These are phyloP conservation scores for Saprolegnia diclina DNA, from an alignment of 352 stramenopile species.

Conservation along the genomic window DNA sequence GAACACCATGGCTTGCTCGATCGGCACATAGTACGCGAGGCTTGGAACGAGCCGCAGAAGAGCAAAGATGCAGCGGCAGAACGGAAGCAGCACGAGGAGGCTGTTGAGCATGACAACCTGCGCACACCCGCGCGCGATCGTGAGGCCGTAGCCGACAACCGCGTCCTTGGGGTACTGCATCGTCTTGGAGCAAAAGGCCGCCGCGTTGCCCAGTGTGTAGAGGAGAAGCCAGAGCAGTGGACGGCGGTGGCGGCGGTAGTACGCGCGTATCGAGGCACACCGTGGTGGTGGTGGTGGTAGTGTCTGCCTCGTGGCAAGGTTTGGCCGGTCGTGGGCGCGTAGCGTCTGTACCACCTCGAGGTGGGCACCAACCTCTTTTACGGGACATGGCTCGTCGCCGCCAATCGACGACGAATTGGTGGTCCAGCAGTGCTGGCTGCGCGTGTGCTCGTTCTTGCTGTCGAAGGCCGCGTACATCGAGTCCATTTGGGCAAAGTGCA, in stretches of 20 bases:
- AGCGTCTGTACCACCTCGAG: no score
- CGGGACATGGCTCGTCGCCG: no score
- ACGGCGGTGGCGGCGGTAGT: constrained; percentile 41
- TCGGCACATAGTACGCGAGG: constrained; percentile 42
- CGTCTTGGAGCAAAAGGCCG: constrained; percentile 48
- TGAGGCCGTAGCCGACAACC: constrained; percentile 43
- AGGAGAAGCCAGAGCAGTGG: constrained; percentile 48
- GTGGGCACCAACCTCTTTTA: no score
- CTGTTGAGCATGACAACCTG: constrained; percentile 68
- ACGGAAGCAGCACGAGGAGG: constrained; percentile 57
- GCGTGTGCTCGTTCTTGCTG: no score
- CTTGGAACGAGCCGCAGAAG: constrained; percentile 42
- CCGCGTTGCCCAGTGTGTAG: constrained; percentile 40
- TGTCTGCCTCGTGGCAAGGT: no score
- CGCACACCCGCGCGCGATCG: constrained; percentile 58
- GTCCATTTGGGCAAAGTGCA: no score
- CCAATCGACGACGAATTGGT: no score
- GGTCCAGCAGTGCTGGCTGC: no score
- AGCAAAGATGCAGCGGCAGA: constrained; percentile 62
- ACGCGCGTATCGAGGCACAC: constrained; percentile 33
- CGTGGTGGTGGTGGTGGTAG: constrained; percentile 22
- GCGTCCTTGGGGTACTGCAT: constrained; percentile 36
- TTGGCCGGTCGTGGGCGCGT: no score
- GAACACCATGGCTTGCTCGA: constrained; percentile 62
- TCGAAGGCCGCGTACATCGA: no score